Conservation (phyloP, 768 basidiomycete genomes). For the Lentinula edodes region DNA sequence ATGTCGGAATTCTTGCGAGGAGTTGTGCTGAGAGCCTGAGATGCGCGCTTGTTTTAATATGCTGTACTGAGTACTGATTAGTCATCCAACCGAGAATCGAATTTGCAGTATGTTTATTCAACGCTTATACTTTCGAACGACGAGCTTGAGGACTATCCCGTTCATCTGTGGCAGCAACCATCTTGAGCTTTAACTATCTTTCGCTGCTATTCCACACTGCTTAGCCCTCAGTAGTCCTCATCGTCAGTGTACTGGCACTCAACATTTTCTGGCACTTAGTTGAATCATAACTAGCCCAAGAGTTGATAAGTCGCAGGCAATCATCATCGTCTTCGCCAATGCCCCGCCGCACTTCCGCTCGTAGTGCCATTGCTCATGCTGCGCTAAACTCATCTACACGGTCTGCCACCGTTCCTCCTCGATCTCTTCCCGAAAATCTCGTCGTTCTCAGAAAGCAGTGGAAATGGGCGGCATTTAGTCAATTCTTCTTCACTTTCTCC, state of each 20-base stretch:
- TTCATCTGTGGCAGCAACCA: neutral
- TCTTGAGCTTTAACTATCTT: neutral
- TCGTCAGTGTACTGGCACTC: neutral
- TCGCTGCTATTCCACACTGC: neutral
- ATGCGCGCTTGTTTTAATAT: neutral
- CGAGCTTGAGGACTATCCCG: neutral
- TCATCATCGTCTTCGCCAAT: slow-evolving; percentile 22
- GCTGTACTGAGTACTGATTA: neutral
- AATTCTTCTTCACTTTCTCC: slow-evolving; percentile 85
- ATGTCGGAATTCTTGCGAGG: slow-evolving; percentile 29
- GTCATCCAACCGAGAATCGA: neutral
- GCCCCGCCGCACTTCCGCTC: slow-evolving; percentile 53
- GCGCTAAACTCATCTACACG: slow-evolving; percentile 23
- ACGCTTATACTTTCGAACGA: neutral
- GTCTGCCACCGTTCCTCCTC: slow-evolving; percentile 18
- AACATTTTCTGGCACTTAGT: neutral
- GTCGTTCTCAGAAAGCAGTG: slow-evolving; percentile 67
- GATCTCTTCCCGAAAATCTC: slow-evolving; percentile 35
- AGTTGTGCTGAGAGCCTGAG: neutral
- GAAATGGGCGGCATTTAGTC: slow-evolving; percentile 91
- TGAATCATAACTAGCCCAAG: neutral
- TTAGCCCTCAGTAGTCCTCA: neutral
- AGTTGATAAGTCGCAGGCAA: neutral
- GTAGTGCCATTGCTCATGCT: slow-evolving; percentile 24
- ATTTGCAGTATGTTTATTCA: neutral